Evolutionary conservation across 768 basidiomycete species (phyloP).

Genomic region (Baorangia bicolor): DNA sequence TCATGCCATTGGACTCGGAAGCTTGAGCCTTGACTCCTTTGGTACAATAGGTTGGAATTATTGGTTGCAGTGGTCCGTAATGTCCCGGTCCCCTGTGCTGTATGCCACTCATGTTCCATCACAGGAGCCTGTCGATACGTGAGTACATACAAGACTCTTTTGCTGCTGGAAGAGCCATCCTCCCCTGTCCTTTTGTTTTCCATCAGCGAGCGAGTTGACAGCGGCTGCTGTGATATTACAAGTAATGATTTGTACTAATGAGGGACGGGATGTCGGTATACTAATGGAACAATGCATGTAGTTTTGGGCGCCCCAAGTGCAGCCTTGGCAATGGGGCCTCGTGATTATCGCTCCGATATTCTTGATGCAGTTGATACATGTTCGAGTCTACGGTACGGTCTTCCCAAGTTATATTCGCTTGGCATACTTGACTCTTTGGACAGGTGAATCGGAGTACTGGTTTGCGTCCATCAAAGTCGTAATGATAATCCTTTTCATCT

Average conservation of each 20-base stretch:
- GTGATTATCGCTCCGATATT: constrained; percentile 55
- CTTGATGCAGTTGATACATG: constrained; percentile 52
- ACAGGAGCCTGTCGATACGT: constrained; percentile 43
- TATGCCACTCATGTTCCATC: not conserved
- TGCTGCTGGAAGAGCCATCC: not conserved
- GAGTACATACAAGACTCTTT: constrained; percentile 10
- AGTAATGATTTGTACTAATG: constrained; percentile 19
- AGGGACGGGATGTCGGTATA: not conserved
- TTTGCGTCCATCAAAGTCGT: constrained; percentile 62
- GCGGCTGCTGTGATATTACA: constrained; percentile 55
- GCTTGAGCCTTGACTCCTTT: not conserved
- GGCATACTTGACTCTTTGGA: not conserved
- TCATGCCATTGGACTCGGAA: not conserved
- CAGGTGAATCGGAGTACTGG: constrained; percentile 65
- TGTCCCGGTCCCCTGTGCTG: not conserved
- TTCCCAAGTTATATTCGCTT: not conserved
- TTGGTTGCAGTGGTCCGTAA: constrained; percentile 47
- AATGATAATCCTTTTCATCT: constrained; percentile 60
- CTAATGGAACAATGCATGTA: constrained; percentile 1
- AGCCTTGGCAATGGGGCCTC: constrained; percentile 56
- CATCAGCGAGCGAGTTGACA: constrained; percentile 54
- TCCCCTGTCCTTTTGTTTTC: constrained; percentile 10
- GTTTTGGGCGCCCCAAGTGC: constrained; percentile 48
- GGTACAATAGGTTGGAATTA: constrained; percentile 50
- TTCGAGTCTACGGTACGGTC: constrained; percentile 52